Evolutionary conservation across 345 rosid species (phyloP), one percentile per base, ranked within the genome.

Genomic region (Melaleuca quinquenervia): DNA sequence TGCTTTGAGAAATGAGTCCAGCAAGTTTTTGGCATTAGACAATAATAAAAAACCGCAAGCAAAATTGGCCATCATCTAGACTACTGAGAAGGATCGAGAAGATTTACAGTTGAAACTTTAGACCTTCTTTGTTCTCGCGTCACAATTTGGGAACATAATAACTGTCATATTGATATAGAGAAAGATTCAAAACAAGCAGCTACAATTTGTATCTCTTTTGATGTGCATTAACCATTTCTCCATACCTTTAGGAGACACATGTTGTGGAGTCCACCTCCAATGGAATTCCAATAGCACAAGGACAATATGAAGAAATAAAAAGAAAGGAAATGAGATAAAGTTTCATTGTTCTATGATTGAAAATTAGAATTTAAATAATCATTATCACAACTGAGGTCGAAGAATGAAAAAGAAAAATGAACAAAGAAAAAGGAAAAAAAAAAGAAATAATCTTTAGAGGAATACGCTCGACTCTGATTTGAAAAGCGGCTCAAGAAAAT

Each of bases 401-500:
- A 56, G 3, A 56, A 56, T 0, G 64, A 11, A 5, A 3, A 56
- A 56, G 62, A 56, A 1, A 15, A 2, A 26, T 6, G 36, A n/a
- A 12, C 6, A 12, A 58, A n/a, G 70, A 58, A 12, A 13, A 51
- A 58, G n/a, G 18, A n/a, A 58, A 49, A 49, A 0, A 8, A n/a
- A 26, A 2, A 2, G 29, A 58, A 2, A 11, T 56, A 11, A 7
- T 14, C 64, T 27, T 0, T 11, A 3, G 5, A n/a, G 12, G 70
- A 58, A 58, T n/a, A 32, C 70, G 6, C 36, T 58, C 0, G 7
- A 58, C 29, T 2, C 2, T 6, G 70, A 58, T 15, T n/a, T 12
- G 0, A 1, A 26, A 26, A 1, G 32, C n/a, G 32, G 0, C 16
- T 0, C n/a, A n/a, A n/a, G n/a, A n/a, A n/a, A n/a, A n/a, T 55